Conservation (phyloP, 805 yeast species). For the Sugiyamaella chiloensis region DNA sequence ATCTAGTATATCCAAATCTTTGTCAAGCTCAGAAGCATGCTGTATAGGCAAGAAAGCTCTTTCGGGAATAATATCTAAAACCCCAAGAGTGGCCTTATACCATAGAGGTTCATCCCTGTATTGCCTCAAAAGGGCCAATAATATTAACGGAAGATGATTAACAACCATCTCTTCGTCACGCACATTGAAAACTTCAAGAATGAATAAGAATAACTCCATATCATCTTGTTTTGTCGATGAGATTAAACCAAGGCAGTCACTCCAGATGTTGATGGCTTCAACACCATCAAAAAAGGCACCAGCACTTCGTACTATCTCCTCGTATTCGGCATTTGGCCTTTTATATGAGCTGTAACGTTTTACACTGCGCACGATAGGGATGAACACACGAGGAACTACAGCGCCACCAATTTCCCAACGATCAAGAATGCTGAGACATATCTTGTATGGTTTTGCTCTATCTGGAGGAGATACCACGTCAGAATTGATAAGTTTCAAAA, state of each 20-base stretch:
- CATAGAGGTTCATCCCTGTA: constrained; percentile 30
- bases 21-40: constrained; percentile 33
- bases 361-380: constrained; percentile 51
- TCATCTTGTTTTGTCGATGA: constrained; percentile 27
- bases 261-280: constrained; percentile 79
- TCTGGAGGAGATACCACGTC: constrained; percentile 30
- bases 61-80: constrained; percentile 59
- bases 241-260: constrained; percentile 49
- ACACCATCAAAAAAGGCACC: constrained; percentile 78
- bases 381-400: constrained; percentile 65
- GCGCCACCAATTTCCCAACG: constrained; percentile 89
- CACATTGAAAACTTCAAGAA: constrained; percentile 63
- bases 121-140: constrained; percentile 40
- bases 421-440: constrained; percentile 76
- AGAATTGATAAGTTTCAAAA: constrained; percentile 45
- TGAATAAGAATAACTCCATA: constrained; percentile 53
- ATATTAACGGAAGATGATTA: constrained; percentile 69
- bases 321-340: constrained; percentile 29
- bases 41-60: constrained; percentile 58
- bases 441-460: constrained; percentile 52
- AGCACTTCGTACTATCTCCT: constrained; percentile 55
- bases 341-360: constrained; percentile 9
- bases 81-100: constrained; percentile 39
- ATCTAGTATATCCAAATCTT: constrained; percentile 25
- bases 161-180: constrained; percentile 84